Evolutionary conservation across 2,329 filamentous ascomycete genomes (phyloP).

Genomic region (Exophiala oligosperma): DNA sequence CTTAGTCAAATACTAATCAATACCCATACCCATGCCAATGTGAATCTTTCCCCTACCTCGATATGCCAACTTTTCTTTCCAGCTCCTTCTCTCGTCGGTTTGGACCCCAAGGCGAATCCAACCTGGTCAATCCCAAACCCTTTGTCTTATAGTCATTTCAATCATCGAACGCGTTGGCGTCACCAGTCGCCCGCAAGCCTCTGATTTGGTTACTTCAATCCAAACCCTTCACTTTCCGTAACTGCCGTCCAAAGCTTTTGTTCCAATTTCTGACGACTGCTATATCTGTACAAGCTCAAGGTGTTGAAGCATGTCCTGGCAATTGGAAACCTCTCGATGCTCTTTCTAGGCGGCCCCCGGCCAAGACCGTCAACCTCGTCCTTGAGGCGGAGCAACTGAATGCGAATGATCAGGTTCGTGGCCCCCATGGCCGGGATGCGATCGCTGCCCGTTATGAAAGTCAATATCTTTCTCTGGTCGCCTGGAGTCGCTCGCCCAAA

Average conservation of each 20-base stretch:
- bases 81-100: too few species aligned
- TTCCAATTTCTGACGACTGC: slow-evolving; percentile 65
- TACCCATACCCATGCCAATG: too few species aligned
- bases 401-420: slow-evolving; percentile 69
- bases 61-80: too few species aligned
- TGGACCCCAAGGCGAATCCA: too few species aligned
- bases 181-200: neutral
- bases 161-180: too few species aligned
- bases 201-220: slow-evolving; percentile 64
- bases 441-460: slow-evolving; percentile 88
- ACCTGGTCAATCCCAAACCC: too few species aligned
- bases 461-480: slow-evolving; percentile 75
- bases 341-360: slow-evolving; percentile 31
- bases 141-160: too few species aligned
- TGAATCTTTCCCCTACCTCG: too few species aligned
- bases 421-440: slow-evolving; percentile 86
- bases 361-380: slow-evolving; percentile 15
- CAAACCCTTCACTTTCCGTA: slow-evolving; percentile 88
- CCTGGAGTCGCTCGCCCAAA: slow-evolving; percentile 65
- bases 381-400: slow-evolving; percentile 26
- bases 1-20: too few species aligned
- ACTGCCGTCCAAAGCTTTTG: slow-evolving; percentile 79
- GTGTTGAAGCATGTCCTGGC: slow-evolving; percentile 92
- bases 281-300: slow-evolving; percentile 73
- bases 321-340: slow-evolving; percentile 74